These are phyloP conservation scores for Lentinula guzmanii DNA, from an alignment of 768 basidiomycete genomes.

Conservation along the genomic window DNA sequence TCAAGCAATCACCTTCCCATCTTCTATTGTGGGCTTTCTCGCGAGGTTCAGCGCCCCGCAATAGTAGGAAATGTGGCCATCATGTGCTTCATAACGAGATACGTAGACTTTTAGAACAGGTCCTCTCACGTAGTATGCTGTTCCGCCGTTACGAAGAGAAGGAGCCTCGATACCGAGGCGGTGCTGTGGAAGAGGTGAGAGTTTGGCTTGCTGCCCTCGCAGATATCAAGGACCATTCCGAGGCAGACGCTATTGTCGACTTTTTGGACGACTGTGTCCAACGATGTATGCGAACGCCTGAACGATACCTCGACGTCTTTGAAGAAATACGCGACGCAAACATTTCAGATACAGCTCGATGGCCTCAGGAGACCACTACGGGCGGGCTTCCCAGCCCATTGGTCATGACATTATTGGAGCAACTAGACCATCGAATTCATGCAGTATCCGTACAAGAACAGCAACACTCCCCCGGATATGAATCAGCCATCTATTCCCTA, in stretches of 20 bases:
- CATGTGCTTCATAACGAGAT: conserved; percentile 43
- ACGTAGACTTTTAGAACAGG: conserved; percentile 46
- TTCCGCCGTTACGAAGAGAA: conserved; percentile 60
- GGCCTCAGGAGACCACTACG: conserved; percentile 7
- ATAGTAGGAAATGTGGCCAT: neutral
- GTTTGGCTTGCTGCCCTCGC: conserved; percentile 2
- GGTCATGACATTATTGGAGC: conserved; percentile 75
- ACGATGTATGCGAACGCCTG: conserved; percentile 76
- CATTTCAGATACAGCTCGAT: neutral
- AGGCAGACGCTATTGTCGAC: conserved; percentile 46
- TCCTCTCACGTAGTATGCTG: conserved; percentile 68
- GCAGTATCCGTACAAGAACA: conserved; percentile 17
- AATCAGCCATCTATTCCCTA: conserved; percentile 19
- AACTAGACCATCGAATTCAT: conserved; percentile 54
- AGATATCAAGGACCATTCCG: conserved; percentile 26
- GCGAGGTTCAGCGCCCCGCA: conserved; percentile 31
- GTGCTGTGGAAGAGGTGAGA: neutral
- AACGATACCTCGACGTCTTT: conserved; percentile 78
- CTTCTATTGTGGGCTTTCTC: conserved; percentile 65
- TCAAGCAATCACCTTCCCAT: conserved; percentile 61
- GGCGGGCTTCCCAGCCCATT: conserved; percentile 60
- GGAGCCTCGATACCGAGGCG: neutral
- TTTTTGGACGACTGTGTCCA: conserved; percentile 88
- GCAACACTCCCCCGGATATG: conserved; percentile 31
- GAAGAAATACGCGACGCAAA: conserved; percentile 22